Evolutionary conservation across 208 protist genomes (phyloP).

Genomic region (Trypanosoma avium): DNA sequence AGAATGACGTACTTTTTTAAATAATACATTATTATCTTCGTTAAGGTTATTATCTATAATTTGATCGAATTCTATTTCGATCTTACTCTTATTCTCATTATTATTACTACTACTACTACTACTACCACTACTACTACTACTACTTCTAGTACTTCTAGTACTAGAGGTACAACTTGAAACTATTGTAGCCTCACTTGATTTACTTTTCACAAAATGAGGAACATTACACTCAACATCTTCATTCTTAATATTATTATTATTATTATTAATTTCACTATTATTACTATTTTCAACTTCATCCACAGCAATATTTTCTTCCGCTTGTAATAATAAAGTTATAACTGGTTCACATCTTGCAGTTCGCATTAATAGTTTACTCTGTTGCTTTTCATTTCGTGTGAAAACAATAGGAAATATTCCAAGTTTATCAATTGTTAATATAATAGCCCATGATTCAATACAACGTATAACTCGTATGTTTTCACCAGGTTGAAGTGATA

Average conservation of each 20-base stretch:
- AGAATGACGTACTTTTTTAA: too few species aligned
- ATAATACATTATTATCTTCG: too few species aligned
- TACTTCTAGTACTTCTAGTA: background rate
- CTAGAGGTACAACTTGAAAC: background rate
- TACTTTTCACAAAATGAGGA: too few species aligned
- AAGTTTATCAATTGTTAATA: conserved; percentile 5
- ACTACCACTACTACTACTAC: background rate
- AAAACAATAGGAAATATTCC: conserved; percentile 19
- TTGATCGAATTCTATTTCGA: too few species aligned
- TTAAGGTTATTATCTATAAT: too few species aligned
- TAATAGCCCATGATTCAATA: conserved; percentile 7
- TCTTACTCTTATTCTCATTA: too few species aligned
- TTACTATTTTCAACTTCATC: background rate
- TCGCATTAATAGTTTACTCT: background rate
- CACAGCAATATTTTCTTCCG: conserved; percentile 1
- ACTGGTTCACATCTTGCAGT: background rate
- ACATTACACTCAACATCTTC: background rate
- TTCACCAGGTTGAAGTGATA: conserved; percentile 1
- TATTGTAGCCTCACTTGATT: too few species aligned
- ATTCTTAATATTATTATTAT: background rate
- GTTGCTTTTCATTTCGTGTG: conserved; percentile 3
- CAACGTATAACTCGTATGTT: conserved; percentile 12
- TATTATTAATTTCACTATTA: background rate
- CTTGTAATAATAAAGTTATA: background rate
- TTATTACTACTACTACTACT: too few species aligned